A percentile compares a stretch with the other conserved stretches of the same genome.
phyloP scores from a whole-genome alignment of 192 early-diverging fungal genomes.

The Entrophospora sp. region DNA sequence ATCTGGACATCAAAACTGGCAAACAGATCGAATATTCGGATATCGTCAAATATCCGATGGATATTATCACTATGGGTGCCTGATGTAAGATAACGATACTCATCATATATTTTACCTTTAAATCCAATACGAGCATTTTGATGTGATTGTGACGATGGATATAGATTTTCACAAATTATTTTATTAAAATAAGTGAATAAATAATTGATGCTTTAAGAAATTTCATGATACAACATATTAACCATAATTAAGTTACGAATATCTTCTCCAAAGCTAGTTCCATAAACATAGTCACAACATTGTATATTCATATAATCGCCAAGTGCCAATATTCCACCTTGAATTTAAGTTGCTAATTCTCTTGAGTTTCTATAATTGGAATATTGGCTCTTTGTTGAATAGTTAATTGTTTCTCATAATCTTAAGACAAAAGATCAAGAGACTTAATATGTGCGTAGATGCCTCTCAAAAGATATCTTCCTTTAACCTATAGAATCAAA shows the following conservation, averaged over 20 bases:
- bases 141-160: conserved; percentile 80
- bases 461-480: conserved; percentile 91
- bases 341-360: conserved; percentile 94
- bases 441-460: conserved; percentile 90
- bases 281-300: conserved; percentile 92
- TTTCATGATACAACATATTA: conserved; percentile 89
- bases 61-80: no score
- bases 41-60: no score
- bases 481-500: conserved; percentile 97
- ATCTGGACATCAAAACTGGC: no score
- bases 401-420: conserved; percentile 96
- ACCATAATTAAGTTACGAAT: conserved; percentile 84
- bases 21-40: no score
- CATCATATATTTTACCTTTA: conserved; percentile 95
- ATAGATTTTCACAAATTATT: no score
- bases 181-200: no score
- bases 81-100: conserved; percentile 90
- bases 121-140: conserved; percentile 95
- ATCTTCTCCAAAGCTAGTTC: conserved; percentile 87
- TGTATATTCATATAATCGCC: conserved; percentile 98
- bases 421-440: conserved; percentile 25
- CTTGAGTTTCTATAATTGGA: conserved; percentile 91
- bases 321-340: conserved; percentile 81
- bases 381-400: conserved; percentile 97
- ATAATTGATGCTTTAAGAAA: no score